phyloP scores from a whole-genome alignment of 2,329 filamentous ascomycete species.

The Zasmidium citrigriseum region DNA sequence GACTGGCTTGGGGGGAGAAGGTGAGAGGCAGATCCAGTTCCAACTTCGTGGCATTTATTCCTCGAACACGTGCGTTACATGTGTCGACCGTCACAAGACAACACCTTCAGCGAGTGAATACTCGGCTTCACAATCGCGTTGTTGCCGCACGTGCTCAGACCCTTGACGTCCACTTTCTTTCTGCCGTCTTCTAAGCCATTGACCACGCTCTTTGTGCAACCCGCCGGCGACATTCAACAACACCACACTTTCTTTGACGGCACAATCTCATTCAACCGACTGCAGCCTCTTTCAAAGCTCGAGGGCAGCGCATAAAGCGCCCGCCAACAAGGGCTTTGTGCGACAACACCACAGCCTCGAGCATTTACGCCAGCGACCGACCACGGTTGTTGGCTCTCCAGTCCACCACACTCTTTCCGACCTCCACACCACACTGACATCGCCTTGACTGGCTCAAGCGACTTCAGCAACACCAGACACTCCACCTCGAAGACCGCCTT shows the following conservation, averaged over 20 bases:
- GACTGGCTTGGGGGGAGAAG: too few relatives aligned
- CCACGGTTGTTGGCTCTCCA: background rate
- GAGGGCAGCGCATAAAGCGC: background rate
- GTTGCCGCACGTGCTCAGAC: background rate
- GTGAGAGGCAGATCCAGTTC: too few relatives aligned
- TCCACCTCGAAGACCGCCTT: background rate
- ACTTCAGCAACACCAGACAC: background rate
- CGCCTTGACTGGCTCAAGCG: background rate
- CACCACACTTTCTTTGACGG: background rate
- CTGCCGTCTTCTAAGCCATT: background rate
- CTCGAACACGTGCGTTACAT: background rate
- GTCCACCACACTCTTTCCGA: background rate
- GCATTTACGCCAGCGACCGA: background rate
- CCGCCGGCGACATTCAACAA: background rate
- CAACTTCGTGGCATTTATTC: too few relatives aligned
- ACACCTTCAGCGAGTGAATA: too few relatives aligned
- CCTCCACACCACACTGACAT: background rate
- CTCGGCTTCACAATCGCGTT: background rate
- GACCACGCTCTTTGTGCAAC: background rate
- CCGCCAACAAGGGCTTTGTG: background rate
- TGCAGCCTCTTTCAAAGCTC: background rate
- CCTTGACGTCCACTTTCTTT: background rate
- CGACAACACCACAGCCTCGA: background rate
- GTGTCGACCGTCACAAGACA: background rate
- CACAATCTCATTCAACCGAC: background rate